phyloP scores from a whole-genome alignment of 73 alveolate species.

The Tetrahymena malaccensis region DNA sequence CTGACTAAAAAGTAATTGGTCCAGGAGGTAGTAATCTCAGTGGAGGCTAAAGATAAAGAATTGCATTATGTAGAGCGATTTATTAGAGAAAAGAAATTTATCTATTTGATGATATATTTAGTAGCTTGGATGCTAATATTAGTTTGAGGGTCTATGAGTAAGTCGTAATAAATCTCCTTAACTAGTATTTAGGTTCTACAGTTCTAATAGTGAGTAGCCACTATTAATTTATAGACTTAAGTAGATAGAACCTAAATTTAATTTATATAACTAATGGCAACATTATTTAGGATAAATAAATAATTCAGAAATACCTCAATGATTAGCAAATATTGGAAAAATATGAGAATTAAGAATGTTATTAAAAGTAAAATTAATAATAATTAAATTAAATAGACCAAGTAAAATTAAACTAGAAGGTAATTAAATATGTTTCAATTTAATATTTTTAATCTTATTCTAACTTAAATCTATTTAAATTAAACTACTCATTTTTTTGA shows the following conservation, averaged over 20 bases:
- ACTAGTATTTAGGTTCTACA: background rate
- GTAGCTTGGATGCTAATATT: slow-evolving; percentile 17
- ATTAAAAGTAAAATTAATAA: too few relatives aligned
- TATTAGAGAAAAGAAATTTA: slow-evolving; percentile 36
- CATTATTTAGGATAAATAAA: background rate
- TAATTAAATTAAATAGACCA: too few relatives aligned
- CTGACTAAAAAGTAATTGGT: slow-evolving; percentile 60
- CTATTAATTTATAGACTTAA: background rate
- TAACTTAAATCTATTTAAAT: too few relatives aligned
- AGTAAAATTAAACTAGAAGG: too few relatives aligned
- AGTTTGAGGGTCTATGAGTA: background rate
- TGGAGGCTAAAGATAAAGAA: slow-evolving; percentile 73
- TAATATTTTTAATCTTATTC: too few relatives aligned
- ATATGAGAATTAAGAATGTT: background rate
- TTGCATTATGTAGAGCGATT: slow-evolving; percentile 62
- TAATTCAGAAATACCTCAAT: background rate
- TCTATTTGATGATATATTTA: slow-evolving; percentile 45
- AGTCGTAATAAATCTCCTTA: background rate
- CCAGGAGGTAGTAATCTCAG: slow-evolving; percentile 66
- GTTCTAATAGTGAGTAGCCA: background rate
- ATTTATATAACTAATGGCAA: background rate
- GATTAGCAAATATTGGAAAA: background rate
- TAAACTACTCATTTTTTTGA: too few relatives aligned
- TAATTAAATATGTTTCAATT: too few relatives aligned
- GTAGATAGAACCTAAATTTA: background rate